phyloP scores from a whole-genome alignment of 805 yeast genomes.

The Lachancea sp. region DNA sequence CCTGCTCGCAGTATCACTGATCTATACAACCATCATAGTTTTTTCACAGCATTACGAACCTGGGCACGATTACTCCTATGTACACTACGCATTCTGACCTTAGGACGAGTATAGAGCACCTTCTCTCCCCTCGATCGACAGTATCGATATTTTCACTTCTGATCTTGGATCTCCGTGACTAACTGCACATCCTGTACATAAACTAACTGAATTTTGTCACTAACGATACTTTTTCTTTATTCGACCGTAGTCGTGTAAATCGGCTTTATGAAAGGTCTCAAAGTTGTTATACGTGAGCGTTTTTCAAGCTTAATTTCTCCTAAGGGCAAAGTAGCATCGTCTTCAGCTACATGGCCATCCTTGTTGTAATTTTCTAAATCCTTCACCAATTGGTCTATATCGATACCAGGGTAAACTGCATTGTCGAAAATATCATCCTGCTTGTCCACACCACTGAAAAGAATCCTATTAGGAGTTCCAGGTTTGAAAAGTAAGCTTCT shows the following conservation, averaged over 20 bases:
- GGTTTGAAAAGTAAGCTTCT: constrained; percentile 41
- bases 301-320: constrained; percentile 10
- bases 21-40: neutral
- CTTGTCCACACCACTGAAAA: constrained; percentile 33
- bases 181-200: constrained; percentile 22
- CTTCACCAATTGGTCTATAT: constrained; percentile 19
- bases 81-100: constrained; percentile 4
- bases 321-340: constrained; percentile 12
- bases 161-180: constrained; percentile 8
- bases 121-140: neutral
- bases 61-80: neutral
- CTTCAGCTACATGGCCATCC: constrained; percentile 9
- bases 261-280: constrained; percentile 4
- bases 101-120: neutral
- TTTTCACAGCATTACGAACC: constrained; percentile 5
- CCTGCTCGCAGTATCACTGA: neutral
- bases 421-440: constrained; percentile 30
- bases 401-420: constrained; percentile 22
- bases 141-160: neutral
- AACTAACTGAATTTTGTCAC: constrained; percentile 3
- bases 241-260: constrained; percentile 1
- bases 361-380: constrained; percentile 13
- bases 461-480: constrained; percentile 57
- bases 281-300: constrained; percentile 6
- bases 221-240: neutral